Conservation (phyloP, 768 basidiomycete genomes). For the Pulveroboletus sp. region DNA sequence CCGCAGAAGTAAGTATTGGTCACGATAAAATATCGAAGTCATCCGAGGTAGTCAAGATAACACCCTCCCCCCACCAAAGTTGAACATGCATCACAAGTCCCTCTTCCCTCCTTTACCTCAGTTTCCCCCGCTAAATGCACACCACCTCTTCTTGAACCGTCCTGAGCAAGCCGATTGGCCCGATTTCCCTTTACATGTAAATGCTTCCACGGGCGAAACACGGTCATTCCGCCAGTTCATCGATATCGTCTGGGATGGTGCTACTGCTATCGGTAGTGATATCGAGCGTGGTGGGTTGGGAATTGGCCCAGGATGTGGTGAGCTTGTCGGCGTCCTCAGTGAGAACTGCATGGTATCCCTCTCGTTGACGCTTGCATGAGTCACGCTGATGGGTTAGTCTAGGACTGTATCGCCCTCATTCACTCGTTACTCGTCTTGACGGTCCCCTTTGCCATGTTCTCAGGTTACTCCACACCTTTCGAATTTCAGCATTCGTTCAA, state of each 20-base stretch:
- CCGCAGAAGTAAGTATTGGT: no score
- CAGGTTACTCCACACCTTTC: slow-evolving; percentile 50
- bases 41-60: no score
- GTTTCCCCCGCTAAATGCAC: slow-evolving; percentile 48
- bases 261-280: slow-evolving; percentile 53
- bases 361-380: neutral
- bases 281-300: slow-evolving; percentile 53
- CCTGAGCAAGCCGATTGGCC: slow-evolving; percentile 53
- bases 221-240: slow-evolving; percentile 47
- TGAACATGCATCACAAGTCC: slow-evolving; percentile 63
- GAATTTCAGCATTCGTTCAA: slow-evolving; percentile 52
- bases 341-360: slow-evolving; percentile 58
- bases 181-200: slow-evolving; percentile 54
- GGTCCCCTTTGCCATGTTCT: slow-evolving; percentile 51
- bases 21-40: no score
- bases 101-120: slow-evolving; percentile 50
- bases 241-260: slow-evolving; percentile 48
- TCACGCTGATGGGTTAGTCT: no score
- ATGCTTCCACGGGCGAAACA: slow-evolving; percentile 47
- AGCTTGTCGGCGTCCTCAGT: slow-evolving; percentile 67
- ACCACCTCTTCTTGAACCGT: slow-evolving; percentile 51
- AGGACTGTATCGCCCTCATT: slow-evolving; percentile 56
- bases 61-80: no score
- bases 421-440: slow-evolving; percentile 47
- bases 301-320: slow-evolving; percentile 41